Conservation (phyloP, 192 early-diverging fungal genomes). For the Coemansia sp. region DNA sequence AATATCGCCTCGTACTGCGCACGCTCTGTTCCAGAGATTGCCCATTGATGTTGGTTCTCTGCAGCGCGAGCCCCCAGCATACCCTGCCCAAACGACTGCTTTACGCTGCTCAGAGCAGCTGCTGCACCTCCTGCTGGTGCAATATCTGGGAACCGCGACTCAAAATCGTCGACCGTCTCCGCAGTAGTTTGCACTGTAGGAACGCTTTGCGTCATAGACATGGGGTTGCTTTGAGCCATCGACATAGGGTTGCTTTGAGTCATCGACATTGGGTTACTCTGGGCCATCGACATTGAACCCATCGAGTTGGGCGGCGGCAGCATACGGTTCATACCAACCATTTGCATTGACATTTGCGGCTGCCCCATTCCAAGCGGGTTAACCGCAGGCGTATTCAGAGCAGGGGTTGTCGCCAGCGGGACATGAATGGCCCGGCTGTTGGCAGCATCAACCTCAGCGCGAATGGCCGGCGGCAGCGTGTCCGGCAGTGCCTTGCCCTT, state of each 20-base stretch:
- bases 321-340: conserved; percentile 5
- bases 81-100: conserved; percentile 35
- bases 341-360: conserved; percentile 11
- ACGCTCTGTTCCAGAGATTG: conserved; percentile 30
- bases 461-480: conserved; percentile 56
- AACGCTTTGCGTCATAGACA: not conserved
- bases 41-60: conserved; percentile 44
- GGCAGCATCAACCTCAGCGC: conserved; percentile 46
- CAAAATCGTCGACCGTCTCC: conserved; percentile 38
- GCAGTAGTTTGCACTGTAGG: not conserved
- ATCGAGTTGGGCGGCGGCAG: conserved; percentile 10
- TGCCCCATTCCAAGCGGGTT: not conserved
- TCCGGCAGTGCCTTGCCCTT: conserved; percentile 57
- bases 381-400: not conserved
- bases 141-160: conserved; percentile 42
- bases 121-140: conserved; percentile 8
- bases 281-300: not conserved
- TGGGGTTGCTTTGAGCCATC: not conserved
- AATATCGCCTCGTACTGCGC: conserved; percentile 51
- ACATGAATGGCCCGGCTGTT: conserved; percentile 4
- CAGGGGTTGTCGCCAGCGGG: not conserved
- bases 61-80: conserved; percentile 21
- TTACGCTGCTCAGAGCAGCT: conserved; percentile 29
- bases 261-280: not conserved
- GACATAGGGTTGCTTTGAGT: not conserved